These are phyloP conservation scores for Trichosporon sp. DNA, from an alignment of 1,284 basidiomycete species.

Conservation along the genomic window DNA sequence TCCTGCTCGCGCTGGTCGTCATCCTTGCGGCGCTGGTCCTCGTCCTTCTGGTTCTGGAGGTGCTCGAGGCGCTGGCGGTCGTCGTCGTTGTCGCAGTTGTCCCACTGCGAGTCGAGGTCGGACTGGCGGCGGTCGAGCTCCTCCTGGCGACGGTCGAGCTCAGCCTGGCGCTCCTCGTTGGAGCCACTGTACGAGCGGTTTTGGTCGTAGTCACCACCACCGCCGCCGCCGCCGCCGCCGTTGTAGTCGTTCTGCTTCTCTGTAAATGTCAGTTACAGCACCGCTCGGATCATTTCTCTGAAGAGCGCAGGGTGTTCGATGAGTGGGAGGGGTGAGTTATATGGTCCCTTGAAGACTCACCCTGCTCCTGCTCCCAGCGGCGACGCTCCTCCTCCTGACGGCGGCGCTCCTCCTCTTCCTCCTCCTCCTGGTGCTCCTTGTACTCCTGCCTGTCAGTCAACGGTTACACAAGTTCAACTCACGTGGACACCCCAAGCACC, in stretches of 20 bases:
- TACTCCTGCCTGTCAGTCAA: slow-evolving; percentile 11
- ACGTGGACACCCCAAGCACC: neutral
- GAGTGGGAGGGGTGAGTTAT: too few relatives aligned
- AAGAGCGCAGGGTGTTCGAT: too few relatives aligned
- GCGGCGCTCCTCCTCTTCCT: slow-evolving; percentile 6
- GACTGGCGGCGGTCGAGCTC: slow-evolving; percentile 8
- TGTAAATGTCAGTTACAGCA: neutral
- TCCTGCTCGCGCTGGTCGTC: slow-evolving; percentile 14
- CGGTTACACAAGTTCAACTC: too few relatives aligned
- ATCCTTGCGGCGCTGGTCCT: slow-evolving; percentile 15
- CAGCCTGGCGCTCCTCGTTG: slow-evolving; percentile 1
- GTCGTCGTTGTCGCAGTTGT: slow-evolving; percentile 5
- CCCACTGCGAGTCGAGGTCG: slow-evolving; percentile 17
- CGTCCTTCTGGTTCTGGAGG: slow-evolving; percentile 17
- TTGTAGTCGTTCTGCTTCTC: slow-evolving; percentile 8
- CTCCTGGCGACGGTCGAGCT: slow-evolving; percentile 7
- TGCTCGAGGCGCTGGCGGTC: slow-evolving; percentile 15
- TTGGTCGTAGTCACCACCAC: neutral
- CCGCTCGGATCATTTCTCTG: too few relatives aligned
- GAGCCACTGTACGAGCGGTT: slow-evolving; percentile 3
- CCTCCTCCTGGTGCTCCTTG: slow-evolving; percentile 15
- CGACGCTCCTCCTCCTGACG: slow-evolving; percentile 7
- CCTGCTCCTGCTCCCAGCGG: slow-evolving; percentile 1
- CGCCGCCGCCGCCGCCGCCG: neutral
- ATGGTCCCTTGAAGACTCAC: too few relatives aligned